phyloP scores from a whole-genome alignment of 257 asterid species.

The Solanum bulbocastanum region DNA sequence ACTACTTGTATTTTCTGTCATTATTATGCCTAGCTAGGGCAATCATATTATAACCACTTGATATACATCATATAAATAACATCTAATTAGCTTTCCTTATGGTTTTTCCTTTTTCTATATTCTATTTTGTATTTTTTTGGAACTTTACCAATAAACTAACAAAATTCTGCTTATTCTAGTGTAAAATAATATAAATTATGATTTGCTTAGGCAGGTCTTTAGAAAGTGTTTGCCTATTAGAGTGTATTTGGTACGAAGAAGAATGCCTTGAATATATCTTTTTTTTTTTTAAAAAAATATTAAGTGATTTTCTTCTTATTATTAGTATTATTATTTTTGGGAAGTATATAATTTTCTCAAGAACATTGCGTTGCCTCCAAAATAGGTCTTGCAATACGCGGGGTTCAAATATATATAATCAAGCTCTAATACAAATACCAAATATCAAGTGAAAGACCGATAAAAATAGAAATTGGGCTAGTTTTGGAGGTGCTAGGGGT shows the following conservation, averaged over 20 bases:
- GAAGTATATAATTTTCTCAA: neutral
- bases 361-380: neutral
- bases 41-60: neutral
- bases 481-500: neutral
- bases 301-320: neutral
- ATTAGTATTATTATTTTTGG: neutral
- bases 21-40: neutral
- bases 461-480: neutral
- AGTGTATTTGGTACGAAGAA: neutral
- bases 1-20: neutral
- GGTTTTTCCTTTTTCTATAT: neutral
- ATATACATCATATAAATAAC: neutral
- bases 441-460: neutral
- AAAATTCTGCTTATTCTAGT: neutral
- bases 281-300: accelerated
- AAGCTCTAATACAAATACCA: accelerated
- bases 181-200: neutral
- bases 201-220: neutral
- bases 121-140: neutral
- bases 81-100: neutral
- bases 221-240: neutral
- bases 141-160: neutral
- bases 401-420: neutral
- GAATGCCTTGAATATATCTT: neutral
- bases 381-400: accelerated